Evolutionary conservation across 345 rosid species (phyloP).

Genomic region (Aquilaria sinensis): DNA sequence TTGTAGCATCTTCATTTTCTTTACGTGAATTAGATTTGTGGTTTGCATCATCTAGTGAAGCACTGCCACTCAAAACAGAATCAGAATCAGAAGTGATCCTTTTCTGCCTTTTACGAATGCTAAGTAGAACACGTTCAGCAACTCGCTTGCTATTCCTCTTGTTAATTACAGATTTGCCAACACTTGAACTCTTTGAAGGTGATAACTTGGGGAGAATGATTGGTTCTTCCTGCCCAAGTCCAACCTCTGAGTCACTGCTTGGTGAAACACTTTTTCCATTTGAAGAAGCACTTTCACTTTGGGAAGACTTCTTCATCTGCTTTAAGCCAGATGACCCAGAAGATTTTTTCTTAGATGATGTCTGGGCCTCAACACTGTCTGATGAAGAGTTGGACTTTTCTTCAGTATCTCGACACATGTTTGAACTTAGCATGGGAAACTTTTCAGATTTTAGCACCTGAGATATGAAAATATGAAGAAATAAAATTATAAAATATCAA

Average conservation of each 20-base stretch:
- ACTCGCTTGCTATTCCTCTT: constrained; percentile 92
- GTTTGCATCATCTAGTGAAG: constrained; percentile 39
- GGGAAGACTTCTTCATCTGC: constrained; percentile 47
- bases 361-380: constrained; percentile 39
- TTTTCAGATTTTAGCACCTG: constrained; percentile 65
- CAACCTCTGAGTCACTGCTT: constrained; percentile 87
- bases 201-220: constrained; percentile 32
- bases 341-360: constrained; percentile 43
- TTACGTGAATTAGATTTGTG: constrained; percentile 42
- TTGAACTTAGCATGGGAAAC: constrained; percentile 21
- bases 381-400: constrained; percentile 47
- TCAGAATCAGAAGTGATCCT: constrained; percentile 68
- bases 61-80: constrained; percentile 63
- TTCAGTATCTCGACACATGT: constrained; percentile 37
- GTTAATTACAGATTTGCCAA: constrained; percentile 48
- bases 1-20: constrained; percentile 74
- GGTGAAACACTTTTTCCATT: constrained; percentile 70
- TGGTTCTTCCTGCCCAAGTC: constrained; percentile 44
- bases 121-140: constrained; percentile 67
- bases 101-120: constrained; percentile 85
- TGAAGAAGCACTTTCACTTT: constrained; percentile 93
- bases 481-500: neutral
- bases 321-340: constrained; percentile 42
- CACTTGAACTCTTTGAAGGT: constrained; percentile 53
- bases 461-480: constrained; percentile 10